Conservation (phyloP, 2,329 filamentous ascomycete species). For the Talaromyces sp. region DNA sequence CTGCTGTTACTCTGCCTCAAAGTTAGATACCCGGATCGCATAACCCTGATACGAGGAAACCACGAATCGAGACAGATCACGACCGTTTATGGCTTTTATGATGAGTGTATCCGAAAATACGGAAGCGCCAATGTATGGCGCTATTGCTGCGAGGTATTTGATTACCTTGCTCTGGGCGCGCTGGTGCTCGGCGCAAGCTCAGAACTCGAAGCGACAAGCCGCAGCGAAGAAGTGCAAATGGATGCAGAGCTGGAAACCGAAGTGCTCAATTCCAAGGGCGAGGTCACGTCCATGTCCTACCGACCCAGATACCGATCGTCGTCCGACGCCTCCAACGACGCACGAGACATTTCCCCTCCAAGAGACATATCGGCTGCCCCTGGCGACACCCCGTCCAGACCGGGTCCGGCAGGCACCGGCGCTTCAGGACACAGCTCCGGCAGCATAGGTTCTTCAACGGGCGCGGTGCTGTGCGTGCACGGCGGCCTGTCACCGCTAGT, state of each 20-base stretch:
- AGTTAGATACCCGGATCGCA: conserved; percentile 94
- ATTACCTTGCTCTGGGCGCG: conserved; percentile 87
- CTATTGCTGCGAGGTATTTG: conserved; percentile 96
- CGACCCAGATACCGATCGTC: conserved; percentile 26
- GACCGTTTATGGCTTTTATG: conserved; percentile 96
- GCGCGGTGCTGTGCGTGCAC: conserved; percentile 91
- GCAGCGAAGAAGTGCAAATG: conserved; percentile 45
- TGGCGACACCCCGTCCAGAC: conserved; percentile 44
- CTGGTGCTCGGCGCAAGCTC: conserved; percentile 80
- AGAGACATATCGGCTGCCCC: conserved; percentile 40
- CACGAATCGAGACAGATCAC: conserved; percentile 97
- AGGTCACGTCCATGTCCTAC: conserved; percentile 60
- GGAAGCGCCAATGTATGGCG: conserved; percentile 95
- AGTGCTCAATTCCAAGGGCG: conserved; percentile 78
- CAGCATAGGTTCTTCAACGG: conserved; percentile 48
- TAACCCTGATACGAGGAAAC: conserved; percentile 91
- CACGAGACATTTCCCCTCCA: conserved; percentile 34
- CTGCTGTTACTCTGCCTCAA: conserved; percentile 92
- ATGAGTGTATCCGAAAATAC: conserved; percentile 93
- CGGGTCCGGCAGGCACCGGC: conserved; percentile 73
- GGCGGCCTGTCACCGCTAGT: conserved; percentile 88
- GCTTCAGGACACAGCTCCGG: conserved; percentile 65
- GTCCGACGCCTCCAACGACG: conserved; percentile 30
- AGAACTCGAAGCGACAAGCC: conserved; percentile 55
- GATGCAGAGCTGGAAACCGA: conserved; percentile 85